Evolutionary conservation across 108 stramenopile species (phyloP).

Genomic region (Asterionellopsis glacialis): DNA sequence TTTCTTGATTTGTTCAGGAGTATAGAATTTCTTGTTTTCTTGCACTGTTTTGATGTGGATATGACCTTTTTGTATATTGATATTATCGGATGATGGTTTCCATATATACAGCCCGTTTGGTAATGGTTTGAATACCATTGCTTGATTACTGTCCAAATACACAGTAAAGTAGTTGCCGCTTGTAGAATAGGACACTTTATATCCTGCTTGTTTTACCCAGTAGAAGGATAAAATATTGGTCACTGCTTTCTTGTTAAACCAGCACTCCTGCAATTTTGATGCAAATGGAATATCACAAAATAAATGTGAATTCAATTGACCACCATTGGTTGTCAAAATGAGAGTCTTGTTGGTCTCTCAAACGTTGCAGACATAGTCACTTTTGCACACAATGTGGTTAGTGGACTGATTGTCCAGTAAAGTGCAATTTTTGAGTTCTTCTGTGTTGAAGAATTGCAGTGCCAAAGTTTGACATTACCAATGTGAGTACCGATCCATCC

Average conservation of each 20-base stretch:
- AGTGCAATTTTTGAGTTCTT: background rate
- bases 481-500: too few species aligned
- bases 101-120: too few species aligned
- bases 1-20: background rate
- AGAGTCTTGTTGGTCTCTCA: background rate
- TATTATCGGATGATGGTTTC: too few species aligned
- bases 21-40: background rate
- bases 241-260: background rate
- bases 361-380: background rate
- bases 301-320: too few species aligned
- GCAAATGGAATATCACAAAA: background rate
- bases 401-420: background rate
- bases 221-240: constrained; percentile 3
- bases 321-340: too few species aligned
- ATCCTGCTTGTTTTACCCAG: background rate
- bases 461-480: constrained; percentile 13
- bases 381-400: background rate
- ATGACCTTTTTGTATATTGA: too few species aligned
- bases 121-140: too few species aligned
- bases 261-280: background rate
- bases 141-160: too few species aligned
- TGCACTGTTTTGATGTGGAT: background rate
- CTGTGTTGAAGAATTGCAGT: background rate
- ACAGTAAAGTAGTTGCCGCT: too few species aligned
- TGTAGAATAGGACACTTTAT: too few species aligned